Evolutionary conservation across 352 stramenopile species (phyloP).

Genomic region (Poterioochromonas sp.): DNA sequence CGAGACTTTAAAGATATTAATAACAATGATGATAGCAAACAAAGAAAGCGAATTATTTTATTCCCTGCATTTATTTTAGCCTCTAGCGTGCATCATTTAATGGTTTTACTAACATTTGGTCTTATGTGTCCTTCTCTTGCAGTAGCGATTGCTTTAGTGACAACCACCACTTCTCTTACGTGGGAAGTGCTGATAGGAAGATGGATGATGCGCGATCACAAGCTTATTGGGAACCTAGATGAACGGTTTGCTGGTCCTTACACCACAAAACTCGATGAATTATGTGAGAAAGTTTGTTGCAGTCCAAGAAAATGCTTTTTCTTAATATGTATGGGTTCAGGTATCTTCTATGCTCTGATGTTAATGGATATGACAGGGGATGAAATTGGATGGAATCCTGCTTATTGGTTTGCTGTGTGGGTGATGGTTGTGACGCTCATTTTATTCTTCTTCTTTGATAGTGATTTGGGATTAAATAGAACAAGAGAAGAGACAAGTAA

Average conservation of each 20-base stretch:
- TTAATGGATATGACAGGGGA: not conserved
- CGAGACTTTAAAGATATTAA: too few relatives aligned
- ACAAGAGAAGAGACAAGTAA: too few relatives aligned
- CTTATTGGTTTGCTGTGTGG: not conserved
- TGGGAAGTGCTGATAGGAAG: constrained; percentile 9
- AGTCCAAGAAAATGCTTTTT: not conserved
- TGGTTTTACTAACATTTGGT: constrained; percentile 20
- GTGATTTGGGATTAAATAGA: too few relatives aligned
- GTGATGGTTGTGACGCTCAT: not conserved
- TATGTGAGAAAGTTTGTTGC: not conserved
- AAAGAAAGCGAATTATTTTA: too few relatives aligned
- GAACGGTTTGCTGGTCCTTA: too few relatives aligned
- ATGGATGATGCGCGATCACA: not conserved
- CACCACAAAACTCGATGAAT: not conserved
- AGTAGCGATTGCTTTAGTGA: not conserved
- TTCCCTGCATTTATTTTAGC: constrained; percentile 20
- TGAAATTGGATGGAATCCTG: not conserved
- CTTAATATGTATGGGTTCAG: not conserved
- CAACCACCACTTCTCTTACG: not conserved
- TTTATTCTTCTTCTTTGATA: too few relatives aligned
- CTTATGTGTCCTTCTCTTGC: not conserved
- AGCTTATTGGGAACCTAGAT: not conserved
- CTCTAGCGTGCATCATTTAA: not conserved
- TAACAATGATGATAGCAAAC: too few relatives aligned
- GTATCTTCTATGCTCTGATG: not conserved